These are phyloP conservation scores for Dryadomyces quercus-mongolicae DNA, from an alignment of 2,329 filamentous ascomycete species.

Conservation along the genomic window DNA sequence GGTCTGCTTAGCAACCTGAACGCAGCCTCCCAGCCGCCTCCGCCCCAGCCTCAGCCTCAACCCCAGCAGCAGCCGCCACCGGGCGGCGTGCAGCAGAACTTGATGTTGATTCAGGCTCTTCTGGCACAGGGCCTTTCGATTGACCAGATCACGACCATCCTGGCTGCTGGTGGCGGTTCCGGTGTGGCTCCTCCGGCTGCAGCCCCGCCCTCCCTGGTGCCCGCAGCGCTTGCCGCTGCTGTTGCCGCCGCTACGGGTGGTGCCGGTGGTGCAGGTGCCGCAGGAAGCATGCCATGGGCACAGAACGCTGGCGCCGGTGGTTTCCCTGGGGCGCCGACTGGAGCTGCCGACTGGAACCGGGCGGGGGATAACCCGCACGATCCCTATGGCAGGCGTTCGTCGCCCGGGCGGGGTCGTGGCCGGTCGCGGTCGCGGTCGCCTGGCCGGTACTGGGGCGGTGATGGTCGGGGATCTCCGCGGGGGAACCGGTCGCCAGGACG, in stretches of 20 bases:
- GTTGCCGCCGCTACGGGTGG: background rate
- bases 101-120: conserved; percentile 63
- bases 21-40: background rate
- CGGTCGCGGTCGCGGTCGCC: conserved; percentile 71
- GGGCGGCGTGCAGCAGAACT: conserved; percentile 48
- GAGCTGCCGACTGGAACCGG: conserved; percentile 8
- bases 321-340: background rate
- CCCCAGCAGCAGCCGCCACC: background rate
- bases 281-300: conserved; percentile 16
- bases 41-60: conserved; percentile 14
- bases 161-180: conserved; percentile 32
- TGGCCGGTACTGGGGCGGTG: conserved; percentile 47
- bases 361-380: conserved; percentile 38
- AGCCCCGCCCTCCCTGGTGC: conserved; percentile 7
- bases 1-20: conserved; percentile 2
- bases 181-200: conserved; percentile 11
- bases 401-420: conserved; percentile 42
- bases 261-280: conserved; percentile 9
- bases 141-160: conserved; percentile 57
- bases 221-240: conserved; percentile 1
- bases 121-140: conserved; percentile 63
- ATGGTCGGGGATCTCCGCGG: conserved; percentile 48
- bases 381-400: conserved; percentile 46
- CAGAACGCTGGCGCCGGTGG: background rate
- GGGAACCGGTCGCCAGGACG: conserved; percentile 35